Evolutionary conservation across 257 asterid species (phyloP), one percentile per base, ranked within the genome.

Genomic region (Ehretia macrophylla): DNA sequence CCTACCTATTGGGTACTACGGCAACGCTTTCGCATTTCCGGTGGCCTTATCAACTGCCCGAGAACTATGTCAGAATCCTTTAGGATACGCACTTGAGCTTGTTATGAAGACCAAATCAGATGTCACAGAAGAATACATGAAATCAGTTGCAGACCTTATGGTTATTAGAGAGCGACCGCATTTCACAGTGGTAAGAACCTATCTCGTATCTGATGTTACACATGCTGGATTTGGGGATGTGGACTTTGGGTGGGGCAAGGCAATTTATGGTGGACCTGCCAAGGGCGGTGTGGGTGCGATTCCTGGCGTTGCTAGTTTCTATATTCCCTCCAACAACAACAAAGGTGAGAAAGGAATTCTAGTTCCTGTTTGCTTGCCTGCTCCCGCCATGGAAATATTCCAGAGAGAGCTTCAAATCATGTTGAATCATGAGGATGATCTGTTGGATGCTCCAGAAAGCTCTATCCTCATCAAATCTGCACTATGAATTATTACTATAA

Each of bases 211-310:
- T 4, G 62, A 57, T 38, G 50, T 57, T 38, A 38, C 32, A 0
- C 49, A 45, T 0, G 51, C 22, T 19, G 67, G 67, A 32, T 62
- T 62, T 19, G 27, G 17, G 3, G 58, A 50, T 14, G 12, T 50
- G 11, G 58, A 62, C 32, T 50, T 62, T 12, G 67, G 67, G 17
- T 62, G 67, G 67, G 67, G 67, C 11, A 23, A 47, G 13, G 17
- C 65, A 14, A 38, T 23, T 46, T 60, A 20, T 11, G 56, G 56
- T 17, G 67, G 67, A 13, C 62, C 62, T 8, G 47, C 61, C 14
- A 8, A 56, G 8, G 47, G 47, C 8, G 58, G 58, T 54, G 61
- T 56, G 32, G 50, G 27, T 35, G 62, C 8, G 17, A 37, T 57
- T 38, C 62, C 50, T 4, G 62, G 50, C 6, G 14, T 57, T 3